A percentile compares a stretch with the other conserved stretches of the same genome.
Evolutionary conservation across 2,329 filamentous ascomycete species (phyloP).

Genomic region (Alternaria triticimaculans): DNA sequence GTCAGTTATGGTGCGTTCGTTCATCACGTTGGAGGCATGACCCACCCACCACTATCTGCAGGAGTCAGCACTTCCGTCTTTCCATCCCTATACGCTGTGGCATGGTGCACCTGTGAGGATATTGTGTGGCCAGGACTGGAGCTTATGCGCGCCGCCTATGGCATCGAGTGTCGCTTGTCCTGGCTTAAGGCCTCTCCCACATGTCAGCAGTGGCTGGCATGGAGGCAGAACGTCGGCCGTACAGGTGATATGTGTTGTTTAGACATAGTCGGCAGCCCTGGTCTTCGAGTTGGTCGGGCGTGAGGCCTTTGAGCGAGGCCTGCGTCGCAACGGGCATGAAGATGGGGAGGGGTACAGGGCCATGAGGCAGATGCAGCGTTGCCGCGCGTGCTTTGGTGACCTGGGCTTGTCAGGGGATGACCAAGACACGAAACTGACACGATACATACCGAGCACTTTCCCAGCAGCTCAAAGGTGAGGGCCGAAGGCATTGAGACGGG

Average conservation of each 20-base stretch:
- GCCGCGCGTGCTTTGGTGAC: conserved; percentile 94
- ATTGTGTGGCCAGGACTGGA: conserved; percentile 96
- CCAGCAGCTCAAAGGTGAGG: conserved; percentile 47
- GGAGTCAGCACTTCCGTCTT: conserved; percentile 30
- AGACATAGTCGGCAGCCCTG: conserved; percentile 89
- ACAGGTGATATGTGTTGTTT: conserved; percentile 96
- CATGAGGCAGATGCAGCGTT: conserved; percentile 86
- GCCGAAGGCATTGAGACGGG: conserved; percentile 45
- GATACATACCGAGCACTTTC: conserved; percentile 46
- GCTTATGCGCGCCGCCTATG: conserved; percentile 88
- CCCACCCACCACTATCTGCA: conserved; percentile 56
- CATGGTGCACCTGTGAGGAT: conserved; percentile 72
- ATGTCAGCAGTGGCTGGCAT: conserved; percentile 23
- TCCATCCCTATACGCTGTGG: background rate
- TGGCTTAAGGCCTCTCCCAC: conserved; percentile 76
- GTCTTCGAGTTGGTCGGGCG: conserved; percentile 87
- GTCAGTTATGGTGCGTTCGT: conserved; percentile 35
- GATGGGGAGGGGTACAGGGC: conserved; percentile 84
- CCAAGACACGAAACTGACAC: background rate
- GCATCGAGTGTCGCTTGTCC: conserved; percentile 87
- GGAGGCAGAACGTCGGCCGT: conserved; percentile 10
- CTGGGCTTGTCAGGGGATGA: conserved; percentile 56
- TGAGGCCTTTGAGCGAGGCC: conserved; percentile 91
- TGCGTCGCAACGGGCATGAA: conserved; percentile 99
- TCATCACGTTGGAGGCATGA: conserved; percentile 28